Evolutionary conservation across 768 basidiomycete genomes (phyloP), one percentile per base, ranked within the genome.

Genomic region (Collybia mongolica): DNA sequence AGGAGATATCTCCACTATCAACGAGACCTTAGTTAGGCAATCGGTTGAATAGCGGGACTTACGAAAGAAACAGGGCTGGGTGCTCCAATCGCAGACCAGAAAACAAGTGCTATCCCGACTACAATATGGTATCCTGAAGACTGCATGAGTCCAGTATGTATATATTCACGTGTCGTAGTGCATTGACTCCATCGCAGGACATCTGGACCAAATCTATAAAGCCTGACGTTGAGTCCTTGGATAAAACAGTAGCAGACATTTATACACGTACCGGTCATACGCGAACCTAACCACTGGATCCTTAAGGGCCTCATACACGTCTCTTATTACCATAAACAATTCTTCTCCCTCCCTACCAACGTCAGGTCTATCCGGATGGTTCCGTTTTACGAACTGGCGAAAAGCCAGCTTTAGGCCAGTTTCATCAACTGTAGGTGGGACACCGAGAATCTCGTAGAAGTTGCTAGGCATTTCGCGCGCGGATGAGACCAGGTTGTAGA

Each of bases 221-320:
- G 39, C 12, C 38, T 44, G n/a, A 45, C 46, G 48, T 26, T 24
- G 22, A 32, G 32, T 12, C 11, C 11, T 32, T 12, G 3, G 2
- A 5, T 2, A 32, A 14, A 32, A 14, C 32, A 12, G 32, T 14
- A 32, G 32, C 11, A 14, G 2, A 12, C 32, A 26, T 26, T 79
- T 46, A 51, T 48, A 35, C 37, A 52, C 55, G 37, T 57, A 89
- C 86, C 90, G 77, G 60, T 94, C 92, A 63, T 94, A 94, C 0
- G 90, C 92, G 71, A 92, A 93, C 43, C 91, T 68, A 39, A 83
- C 83, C 7, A 79, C 73, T 2, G 92, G 91, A 55, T 90, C 76
- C 63, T 85, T 90, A 22, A 94, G 65, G 1, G 86, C 83, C 55
- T 94, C 90, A 55, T 83, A 93, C 28, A 83, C 88, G 60, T 85